Percentiles rank a stretch among this genome's conserved stretches.
Evolutionary conservation across 805 yeast species (phyloP).

Genomic region (Helenozyma baotianmanensis): DNA sequence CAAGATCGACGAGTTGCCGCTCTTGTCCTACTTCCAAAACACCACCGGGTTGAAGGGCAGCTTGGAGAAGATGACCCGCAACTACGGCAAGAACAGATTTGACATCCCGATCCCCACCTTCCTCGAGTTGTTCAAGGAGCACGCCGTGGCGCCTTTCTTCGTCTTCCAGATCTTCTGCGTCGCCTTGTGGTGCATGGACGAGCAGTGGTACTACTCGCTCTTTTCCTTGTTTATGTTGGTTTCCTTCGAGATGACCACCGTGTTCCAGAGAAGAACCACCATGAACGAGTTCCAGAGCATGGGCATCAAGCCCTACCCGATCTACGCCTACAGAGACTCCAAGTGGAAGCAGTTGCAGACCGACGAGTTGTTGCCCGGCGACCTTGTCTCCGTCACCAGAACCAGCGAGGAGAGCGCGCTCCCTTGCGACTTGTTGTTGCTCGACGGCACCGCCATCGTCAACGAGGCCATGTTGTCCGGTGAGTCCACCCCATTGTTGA

Average conservation of each 20-base stretch:
- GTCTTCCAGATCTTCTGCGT: conserved; percentile 96
- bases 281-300: conserved; percentile 93
- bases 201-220: conserved; percentile 91
- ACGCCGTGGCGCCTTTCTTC: conserved; percentile 96
- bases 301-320: conserved; percentile 90
- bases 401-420: conserved; percentile 87
- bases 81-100: conserved; percentile 81
- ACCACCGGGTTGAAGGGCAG: conserved; percentile 55
- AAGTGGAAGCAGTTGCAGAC: conserved; percentile 71
- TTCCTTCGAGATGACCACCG: conserved; percentile 90
- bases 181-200: conserved; percentile 93
- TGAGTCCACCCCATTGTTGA: conserved; percentile 93
- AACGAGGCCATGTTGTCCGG: conserved; percentile 99
- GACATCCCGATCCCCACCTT: conserved; percentile 96
- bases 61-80: conserved; percentile 43
- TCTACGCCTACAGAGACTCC: conserved; percentile 65
- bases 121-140: conserved; percentile 86
- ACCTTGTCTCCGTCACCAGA: conserved; percentile 80
- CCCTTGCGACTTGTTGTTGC: conserved; percentile 85
- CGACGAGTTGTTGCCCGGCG: conserved; percentile 83
- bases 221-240: conserved; percentile 90
- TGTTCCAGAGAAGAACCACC: conserved; percentile 91
- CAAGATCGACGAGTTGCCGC: conserved; percentile 57
- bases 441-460: conserved; percentile 90
- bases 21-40: conserved; percentile 51